Base-by-base conservation (phyloP, 352 stramenopile species). In the Nothophytophthora sp. region DNA sequence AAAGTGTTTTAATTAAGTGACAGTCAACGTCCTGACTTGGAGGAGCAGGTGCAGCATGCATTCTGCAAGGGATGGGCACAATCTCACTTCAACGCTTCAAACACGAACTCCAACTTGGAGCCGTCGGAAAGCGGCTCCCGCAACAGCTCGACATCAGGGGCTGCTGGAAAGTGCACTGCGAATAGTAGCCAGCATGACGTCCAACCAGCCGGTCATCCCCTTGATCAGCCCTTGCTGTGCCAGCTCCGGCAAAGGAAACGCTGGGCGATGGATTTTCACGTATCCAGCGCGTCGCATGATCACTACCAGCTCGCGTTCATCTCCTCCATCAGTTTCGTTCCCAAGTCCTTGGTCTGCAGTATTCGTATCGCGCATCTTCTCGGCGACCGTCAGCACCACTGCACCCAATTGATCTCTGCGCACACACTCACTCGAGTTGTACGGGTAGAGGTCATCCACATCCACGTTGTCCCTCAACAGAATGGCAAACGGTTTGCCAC, bases 391-490 rank as follows among this genome's bases (percentile, higher is more conserved):
- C 30, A 65, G 25, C 22, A 65, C 33, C 29, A 51, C 42, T 1
- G 36, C 49, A n/a, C 29, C 50, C 5, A 43, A 44, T 0, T 55
- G 27, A 19, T 66, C 50, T 37, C 60, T 66, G 16, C 50, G 50
- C 10, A 66, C 28, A 22, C 50, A 43, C 19, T 53, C 51, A 19
- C 19, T 54, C 15, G 50, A 34, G 1, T 34, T 20, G 22, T 66
- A 66, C 0, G 56, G 56, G 29, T 52, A 60, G 7, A 60, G 37
- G 10, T 63, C 51, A 35, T 67, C 58, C 18, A 59, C 42, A 13
- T 67, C 58, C 4, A 67, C 46, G 9, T 24, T 63, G 39, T 67
- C 46, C 10, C 50, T 39, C 3, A 52, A 24, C 0, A 63, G 3
- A 23, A 67, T 51, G 4, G 37, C 58, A 39, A 34, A 66, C 4